A percentile compares a stretch with the other conserved stretches of the same genome.
These are phyloP conservation scores for Kazachstania sp. DNA, from an alignment of 1,139 yeast genomes.

Conservation along the genomic window DNA sequence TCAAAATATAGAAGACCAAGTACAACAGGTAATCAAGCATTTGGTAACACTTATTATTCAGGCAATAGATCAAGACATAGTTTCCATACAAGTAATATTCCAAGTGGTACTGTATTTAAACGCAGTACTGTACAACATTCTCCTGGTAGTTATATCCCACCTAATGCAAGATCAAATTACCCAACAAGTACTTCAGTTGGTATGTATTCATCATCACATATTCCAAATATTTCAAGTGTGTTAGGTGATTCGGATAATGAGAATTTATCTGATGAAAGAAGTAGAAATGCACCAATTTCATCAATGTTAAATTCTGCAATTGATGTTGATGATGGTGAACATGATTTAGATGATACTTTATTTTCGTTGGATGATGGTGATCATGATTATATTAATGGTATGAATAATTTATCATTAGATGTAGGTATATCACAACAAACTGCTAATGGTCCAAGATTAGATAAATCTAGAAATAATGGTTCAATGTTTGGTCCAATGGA, in stretches of 20 bases:
- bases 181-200: conserved; percentile 1
- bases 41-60: conserved; percentile 10
- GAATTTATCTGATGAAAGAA: not conserved
- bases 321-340: conserved; percentile 16
- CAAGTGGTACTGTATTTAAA: conserved; percentile 12
- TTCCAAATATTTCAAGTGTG: conserved; percentile 25
- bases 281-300: not conserved
- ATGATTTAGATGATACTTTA: conserved; percentile 35
- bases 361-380: conserved; percentile 38
- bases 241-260: conserved; percentile 13
- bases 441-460: conserved; percentile 4
- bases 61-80: conserved; percentile 12
- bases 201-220: conserved; percentile 14
- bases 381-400: conserved; percentile 22
- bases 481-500: not conserved
- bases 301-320: not conserved
- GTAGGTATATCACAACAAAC: conserved; percentile 2
- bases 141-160: conserved; percentile 64
- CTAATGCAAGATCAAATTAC: conserved; percentile 43
- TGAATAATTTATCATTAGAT: conserved; percentile 21
- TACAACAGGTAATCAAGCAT: conserved; percentile 14
- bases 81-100: conserved; percentile 9
- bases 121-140: conserved; percentile 22
- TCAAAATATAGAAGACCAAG: conserved; percentile 20
- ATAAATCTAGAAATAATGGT: not conserved